Evolutionary conservation across 2,329 filamentous ascomycete species (phyloP), one percentile per base, ranked within the genome.

Genomic region (Zalaria sp.): DNA sequence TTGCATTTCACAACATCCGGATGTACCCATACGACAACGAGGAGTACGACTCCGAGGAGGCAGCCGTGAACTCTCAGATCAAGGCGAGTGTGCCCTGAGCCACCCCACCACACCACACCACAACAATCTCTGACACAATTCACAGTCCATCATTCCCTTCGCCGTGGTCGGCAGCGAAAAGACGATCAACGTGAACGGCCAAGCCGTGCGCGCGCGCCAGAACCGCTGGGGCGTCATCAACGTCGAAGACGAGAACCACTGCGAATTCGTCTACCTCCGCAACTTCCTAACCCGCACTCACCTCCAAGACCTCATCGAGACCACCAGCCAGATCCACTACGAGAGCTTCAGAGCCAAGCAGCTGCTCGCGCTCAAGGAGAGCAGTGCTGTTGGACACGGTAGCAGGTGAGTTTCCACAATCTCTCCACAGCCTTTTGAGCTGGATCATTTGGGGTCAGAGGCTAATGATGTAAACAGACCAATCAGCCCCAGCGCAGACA

Each of bases 11-110:
- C 78, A 96, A 96, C 75, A 78, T 98, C 59, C 89, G 94, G 75
- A 98, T 98, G 91, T 98, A 93, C 74, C 91, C 91, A 46, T 98
- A 98, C 65, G 91, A 98, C 66, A 96, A 95, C 62, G 91, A 98
- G 57, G 91, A 98, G 73, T 82, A 96, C 55, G 91, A 98, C 60
- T 83, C 91, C 50, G 91, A 98, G 72, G 91, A 98, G 72, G 82
- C 86, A 56, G 80, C 81, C 47, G 73, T 93, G 67, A 96, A 96
- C 70, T 79, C 78, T 45, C 84, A 93, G 62, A 98, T 98, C 71
- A 96, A 96, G 83, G 88, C 93, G 68, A 47, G 18, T 18, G 18
- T 18, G 18, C 18, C 18, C 18, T 2, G 2, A 18, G 18, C 2
- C 27, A 28, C 25, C 10, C 25, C 18, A 7, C 2, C 29, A 32